These are phyloP conservation scores for Blastobotrys arbuscula DNA, from an alignment of 1,139 yeast genomes.

Conservation along the genomic window DNA sequence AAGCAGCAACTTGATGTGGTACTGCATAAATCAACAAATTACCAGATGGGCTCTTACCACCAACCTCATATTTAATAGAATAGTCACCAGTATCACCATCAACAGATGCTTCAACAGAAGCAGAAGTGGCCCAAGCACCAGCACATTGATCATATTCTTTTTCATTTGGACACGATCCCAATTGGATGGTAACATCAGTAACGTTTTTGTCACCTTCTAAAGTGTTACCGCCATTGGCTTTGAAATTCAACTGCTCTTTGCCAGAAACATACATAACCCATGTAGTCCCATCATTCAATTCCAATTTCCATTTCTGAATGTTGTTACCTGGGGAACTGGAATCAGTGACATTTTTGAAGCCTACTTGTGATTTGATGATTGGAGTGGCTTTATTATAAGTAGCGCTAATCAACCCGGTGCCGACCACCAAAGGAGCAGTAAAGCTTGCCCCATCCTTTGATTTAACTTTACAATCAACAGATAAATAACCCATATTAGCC, in stretches of 20 bases:
- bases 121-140: constrained; percentile 49
- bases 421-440: constrained; percentile 48
- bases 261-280: constrained; percentile 53
- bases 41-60: constrained; percentile 51
- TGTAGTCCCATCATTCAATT: constrained; percentile 40
- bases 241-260: constrained; percentile 38
- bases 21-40: constrained; percentile 57
- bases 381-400: constrained; percentile 52
- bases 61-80: constrained; percentile 45
- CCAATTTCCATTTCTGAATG: constrained; percentile 40
- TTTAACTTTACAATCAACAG: constrained; percentile 44
- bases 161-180: constrained; percentile 48
- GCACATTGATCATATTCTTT: constrained; percentile 51
- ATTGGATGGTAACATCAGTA: constrained; percentile 51
- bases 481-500: constrained; percentile 39
- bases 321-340: constrained; percentile 27
- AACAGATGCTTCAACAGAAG: constrained; percentile 38
- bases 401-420: constrained; percentile 71
- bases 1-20: constrained; percentile 63
- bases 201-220: constrained; percentile 29
- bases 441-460: constrained; percentile 50
- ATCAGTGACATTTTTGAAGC: constrained; percentile 38
- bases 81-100: constrained; percentile 43
- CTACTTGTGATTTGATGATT: constrained; percentile 48
- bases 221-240: constrained; percentile 44